Evolutionary conservation across 1,284 basidiomycete genomes (phyloP).

Genomic region (Tylopilus orsonianus): DNA sequence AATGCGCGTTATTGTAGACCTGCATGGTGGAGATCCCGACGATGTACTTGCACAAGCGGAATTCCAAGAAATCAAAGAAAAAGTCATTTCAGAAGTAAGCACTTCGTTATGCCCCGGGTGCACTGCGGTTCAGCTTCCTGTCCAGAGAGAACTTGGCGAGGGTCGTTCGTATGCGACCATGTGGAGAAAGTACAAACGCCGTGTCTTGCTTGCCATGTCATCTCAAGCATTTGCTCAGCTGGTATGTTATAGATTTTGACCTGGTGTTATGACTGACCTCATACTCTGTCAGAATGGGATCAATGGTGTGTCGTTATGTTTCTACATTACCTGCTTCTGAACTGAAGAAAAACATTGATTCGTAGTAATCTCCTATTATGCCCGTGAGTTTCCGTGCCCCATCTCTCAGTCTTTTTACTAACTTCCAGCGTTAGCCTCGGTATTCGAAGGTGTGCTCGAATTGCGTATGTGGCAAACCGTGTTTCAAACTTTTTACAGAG

Average conservation of each 20-base stretch:
- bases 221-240: conserved; percentile 96
- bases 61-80: conserved; percentile 91
- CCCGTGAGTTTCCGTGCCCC: conserved; percentile 55
- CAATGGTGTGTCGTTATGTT: conserved; percentile 57
- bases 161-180: conserved; percentile 80
- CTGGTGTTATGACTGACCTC: conserved; percentile 8
- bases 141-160: conserved; percentile 72
- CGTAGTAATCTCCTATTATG: conserved; percentile 91
- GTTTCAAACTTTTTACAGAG: conserved; percentile 48
- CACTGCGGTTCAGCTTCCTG: background rate
- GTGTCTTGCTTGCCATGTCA: conserved; percentile 96
- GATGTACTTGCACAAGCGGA: conserved; percentile 77
- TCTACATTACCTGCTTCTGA: conserved; percentile 6
- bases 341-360: conserved; percentile 6
- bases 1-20: conserved; percentile 84
- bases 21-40: conserved; percentile 85
- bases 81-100: conserved; percentile 77
- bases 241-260: conserved; percentile 38
- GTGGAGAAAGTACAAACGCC: conserved; percentile 86
- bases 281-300: conserved; percentile 71
- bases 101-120: background rate
- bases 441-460: conserved; percentile 70
- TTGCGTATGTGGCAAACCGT: background rate
- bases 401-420: conserved; percentile 8
- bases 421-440: conserved; percentile 51